Conservation (phyloP, 805 yeast species). For the Saccharomycopsis lassenensis region DNA sequence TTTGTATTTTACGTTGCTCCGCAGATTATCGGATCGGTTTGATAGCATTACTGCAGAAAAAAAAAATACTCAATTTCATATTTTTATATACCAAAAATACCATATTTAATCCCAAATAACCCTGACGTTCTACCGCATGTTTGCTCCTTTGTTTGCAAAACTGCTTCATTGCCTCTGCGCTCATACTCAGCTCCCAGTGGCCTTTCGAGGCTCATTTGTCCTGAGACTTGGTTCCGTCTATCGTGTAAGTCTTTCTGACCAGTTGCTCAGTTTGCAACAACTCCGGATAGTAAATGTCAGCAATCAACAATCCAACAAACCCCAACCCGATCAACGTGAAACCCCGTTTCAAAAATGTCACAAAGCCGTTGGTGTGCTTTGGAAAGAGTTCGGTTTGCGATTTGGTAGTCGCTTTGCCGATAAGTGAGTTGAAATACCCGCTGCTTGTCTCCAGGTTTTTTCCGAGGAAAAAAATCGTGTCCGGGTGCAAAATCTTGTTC, state of each 20-base stretch:
- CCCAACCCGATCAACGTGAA: constrained; percentile 6
- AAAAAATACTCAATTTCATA: too few relatives aligned
- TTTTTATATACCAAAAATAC: too few relatives aligned
- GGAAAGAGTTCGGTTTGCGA: too few relatives aligned
- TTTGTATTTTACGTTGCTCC: too few relatives aligned
- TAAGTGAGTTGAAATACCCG: too few relatives aligned
- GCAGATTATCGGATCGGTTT: too few relatives aligned
- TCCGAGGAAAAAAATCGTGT: constrained; percentile 2
- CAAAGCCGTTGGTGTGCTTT: neutral
- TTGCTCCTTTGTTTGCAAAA: neutral
- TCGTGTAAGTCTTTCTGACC: neutral
- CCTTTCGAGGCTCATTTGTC: too few relatives aligned
- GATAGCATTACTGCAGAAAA: too few relatives aligned
- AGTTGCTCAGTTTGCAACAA: constrained; percentile 5
- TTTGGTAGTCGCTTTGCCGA: too few relatives aligned
- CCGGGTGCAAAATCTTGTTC: constrained; percentile 15
- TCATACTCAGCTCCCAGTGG: neutral
- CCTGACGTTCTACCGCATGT: too few relatives aligned
- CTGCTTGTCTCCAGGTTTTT: constrained; percentile 4
- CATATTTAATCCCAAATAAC: too few relatives aligned
- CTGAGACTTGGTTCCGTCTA: neutral
- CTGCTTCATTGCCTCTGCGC: neutral
- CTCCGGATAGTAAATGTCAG: constrained; percentile 11
- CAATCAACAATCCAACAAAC: constrained; percentile 9
- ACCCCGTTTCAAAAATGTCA: neutral